Percentiles rank a stretch among this genome's conserved stretches.
Conservation (phyloP, 2,329 filamentous ascomycete genomes). For the Cryphonectria parasitica region DNA sequence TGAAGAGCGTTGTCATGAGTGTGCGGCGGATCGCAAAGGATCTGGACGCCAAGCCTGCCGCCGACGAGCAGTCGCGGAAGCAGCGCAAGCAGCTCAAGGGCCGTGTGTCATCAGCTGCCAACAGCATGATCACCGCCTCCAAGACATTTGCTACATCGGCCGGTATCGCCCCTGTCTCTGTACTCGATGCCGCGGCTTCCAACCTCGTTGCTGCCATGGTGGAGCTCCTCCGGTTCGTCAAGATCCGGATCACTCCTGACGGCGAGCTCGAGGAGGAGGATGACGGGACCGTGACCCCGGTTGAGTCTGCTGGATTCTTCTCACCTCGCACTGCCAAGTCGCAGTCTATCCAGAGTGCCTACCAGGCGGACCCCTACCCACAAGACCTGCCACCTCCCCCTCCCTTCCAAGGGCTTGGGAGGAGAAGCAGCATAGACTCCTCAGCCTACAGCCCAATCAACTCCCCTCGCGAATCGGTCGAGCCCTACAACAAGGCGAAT, state of each 20-base stretch:
- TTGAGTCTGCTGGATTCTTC: conserved; percentile 72
- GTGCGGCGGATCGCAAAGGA: conserved; percentile 86
- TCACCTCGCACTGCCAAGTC: conserved; percentile 51
- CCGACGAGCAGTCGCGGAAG: conserved; percentile 57
- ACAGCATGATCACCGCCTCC: conserved; percentile 91
- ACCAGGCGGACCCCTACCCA: conserved; percentile 41
- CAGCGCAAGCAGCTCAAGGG: conserved; percentile 73
- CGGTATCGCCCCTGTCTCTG: conserved; percentile 88
- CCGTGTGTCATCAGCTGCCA: conserved; percentile 88
- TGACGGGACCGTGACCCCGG: conserved; percentile 66
- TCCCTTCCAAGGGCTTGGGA: conserved; percentile 62
- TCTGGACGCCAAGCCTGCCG: conserved; percentile 63
- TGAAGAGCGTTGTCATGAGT: conserved; percentile 82
- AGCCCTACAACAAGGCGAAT: conserved; percentile 44
- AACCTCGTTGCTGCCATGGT: conserved; percentile 86
- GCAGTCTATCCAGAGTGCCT: conserved; percentile 29
- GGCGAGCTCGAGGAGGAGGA: conserved; percentile 80
- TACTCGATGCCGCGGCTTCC: conserved; percentile 90
- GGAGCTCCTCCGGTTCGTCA: conserved; percentile 81
- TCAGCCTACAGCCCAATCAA: conserved; percentile 76
- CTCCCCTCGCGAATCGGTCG: conserved; percentile 65
- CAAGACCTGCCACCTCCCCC: conserved; percentile 52
- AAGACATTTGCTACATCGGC: conserved; percentile 86
- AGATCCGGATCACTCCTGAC: conserved; percentile 76
- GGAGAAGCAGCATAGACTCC: conserved; percentile 66